phyloP scores from a whole-genome alignment of 345 rosid species.

The Triadica sebifera region DNA sequence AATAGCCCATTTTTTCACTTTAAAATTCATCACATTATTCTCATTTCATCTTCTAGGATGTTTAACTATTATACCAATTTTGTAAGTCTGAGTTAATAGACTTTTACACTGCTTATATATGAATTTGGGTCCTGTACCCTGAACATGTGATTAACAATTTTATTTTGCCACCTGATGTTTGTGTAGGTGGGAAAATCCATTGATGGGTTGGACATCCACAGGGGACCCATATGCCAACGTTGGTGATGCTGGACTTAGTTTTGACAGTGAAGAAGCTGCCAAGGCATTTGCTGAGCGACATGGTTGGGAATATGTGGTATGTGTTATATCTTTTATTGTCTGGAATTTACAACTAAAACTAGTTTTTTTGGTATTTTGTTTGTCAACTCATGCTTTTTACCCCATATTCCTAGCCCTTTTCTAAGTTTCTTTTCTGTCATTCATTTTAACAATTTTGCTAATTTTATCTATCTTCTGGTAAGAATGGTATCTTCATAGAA shows the following conservation, averaged over 20 bases:
- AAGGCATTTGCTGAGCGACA: conserved; percentile 85
- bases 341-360: not conserved
- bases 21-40: not conserved
- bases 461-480: not conserved
- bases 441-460: not conserved
- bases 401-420: not conserved
- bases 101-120: not conserved
- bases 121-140: not conserved
- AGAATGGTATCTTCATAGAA: not conserved
- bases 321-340: conserved; percentile 5
- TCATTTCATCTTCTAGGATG: not conserved
- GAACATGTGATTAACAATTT: not conserved
- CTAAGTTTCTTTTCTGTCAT: not conserved
- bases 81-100: not conserved
- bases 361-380: not conserved
- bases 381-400: not conserved
- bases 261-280: conserved; percentile 82
- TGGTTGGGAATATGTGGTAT: conserved; percentile 86
- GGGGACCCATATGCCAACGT: conserved; percentile 99
- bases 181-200: conserved; percentile 95
- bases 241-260: conserved; percentile 76
- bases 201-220: conserved; percentile 99
- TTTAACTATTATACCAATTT: not conserved
- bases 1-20: not conserved
- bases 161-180: not conserved